These are phyloP conservation scores for Rhodotorula mucilaginosa DNA, from an alignment of 1,284 basidiomycete genomes.

Conservation along the genomic window DNA sequence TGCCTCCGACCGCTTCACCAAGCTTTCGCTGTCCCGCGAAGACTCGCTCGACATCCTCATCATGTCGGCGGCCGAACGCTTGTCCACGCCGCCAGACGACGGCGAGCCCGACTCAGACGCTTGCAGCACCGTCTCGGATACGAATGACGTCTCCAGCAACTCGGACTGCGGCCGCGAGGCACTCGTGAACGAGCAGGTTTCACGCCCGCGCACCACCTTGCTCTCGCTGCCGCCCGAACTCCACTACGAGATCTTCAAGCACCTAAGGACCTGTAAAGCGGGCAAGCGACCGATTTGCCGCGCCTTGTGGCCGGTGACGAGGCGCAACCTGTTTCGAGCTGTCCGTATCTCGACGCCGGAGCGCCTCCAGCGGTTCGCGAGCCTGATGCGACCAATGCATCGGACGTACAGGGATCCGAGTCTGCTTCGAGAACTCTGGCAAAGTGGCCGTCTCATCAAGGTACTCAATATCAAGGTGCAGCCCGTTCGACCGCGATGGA, in stretches of 20 bases:
- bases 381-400: no score
- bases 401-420: no score
- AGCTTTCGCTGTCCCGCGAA: no score
- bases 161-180: no score
- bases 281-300: slow-evolving; percentile 8
- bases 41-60: neutral
- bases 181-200: no score
- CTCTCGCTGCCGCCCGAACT: slow-evolving; percentile 11
- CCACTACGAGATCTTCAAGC: neutral
- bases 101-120: neutral
- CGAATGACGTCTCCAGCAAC: no score
- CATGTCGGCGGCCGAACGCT: neutral
- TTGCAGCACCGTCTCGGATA: neutral
- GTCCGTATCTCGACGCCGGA: neutral
- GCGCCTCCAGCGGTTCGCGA: neutral
- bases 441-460: no score
- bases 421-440: no score
- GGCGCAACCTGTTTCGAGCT: neutral
- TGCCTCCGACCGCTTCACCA: no score
- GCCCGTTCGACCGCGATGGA: no score
- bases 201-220: neutral
- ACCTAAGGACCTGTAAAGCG: neutral
- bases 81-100: neutral
- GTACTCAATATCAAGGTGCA: no score
- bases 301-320: neutral